Conservation (phyloP, 139 green algal genomes). For the Coelastrella sp. region DNA sequence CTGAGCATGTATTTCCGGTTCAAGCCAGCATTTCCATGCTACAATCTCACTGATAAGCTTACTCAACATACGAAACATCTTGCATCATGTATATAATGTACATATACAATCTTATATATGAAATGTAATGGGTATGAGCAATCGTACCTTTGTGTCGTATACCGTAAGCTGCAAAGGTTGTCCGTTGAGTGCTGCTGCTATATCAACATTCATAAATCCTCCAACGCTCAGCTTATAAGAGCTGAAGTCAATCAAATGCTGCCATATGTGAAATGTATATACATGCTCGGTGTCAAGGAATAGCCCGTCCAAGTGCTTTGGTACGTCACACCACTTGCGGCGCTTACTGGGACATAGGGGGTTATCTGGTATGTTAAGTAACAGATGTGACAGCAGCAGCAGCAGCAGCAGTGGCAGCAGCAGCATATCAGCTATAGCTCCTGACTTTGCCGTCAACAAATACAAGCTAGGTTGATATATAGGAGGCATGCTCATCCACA, state of each 20-base stretch:
- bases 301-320: constrained; percentile 30
- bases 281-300: constrained; percentile 12
- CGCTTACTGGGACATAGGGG: constrained; percentile 32
- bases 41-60: too few relatives aligned
- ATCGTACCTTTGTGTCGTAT: constrained; percentile 28
- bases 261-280: constrained; percentile 54
- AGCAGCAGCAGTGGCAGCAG: background rate
- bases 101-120: too few relatives aligned
- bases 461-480: background rate
- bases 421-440: background rate
- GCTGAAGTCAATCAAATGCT: constrained; percentile 51
- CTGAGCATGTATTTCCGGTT: too few relatives aligned
- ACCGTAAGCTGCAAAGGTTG: constrained; percentile 50
- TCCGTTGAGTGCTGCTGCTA: constrained; percentile 42
- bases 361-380: too few relatives aligned
- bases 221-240: constrained; percentile 46
- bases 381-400: background rate
- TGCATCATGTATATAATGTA: too few relatives aligned
- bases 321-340: constrained; percentile 49
- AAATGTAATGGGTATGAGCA: background rate
- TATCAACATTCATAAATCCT: constrained; percentile 39
- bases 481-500: too few relatives aligned
- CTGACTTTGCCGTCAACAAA: background rate
- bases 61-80: too few relatives aligned
- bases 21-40: too few relatives aligned